A percentile compares a stretch with the other conserved stretches of the same genome.
Conservation (phyloP, 2,329 filamentous ascomycete genomes). For the Pseudogymnoascus sp. region DNA sequence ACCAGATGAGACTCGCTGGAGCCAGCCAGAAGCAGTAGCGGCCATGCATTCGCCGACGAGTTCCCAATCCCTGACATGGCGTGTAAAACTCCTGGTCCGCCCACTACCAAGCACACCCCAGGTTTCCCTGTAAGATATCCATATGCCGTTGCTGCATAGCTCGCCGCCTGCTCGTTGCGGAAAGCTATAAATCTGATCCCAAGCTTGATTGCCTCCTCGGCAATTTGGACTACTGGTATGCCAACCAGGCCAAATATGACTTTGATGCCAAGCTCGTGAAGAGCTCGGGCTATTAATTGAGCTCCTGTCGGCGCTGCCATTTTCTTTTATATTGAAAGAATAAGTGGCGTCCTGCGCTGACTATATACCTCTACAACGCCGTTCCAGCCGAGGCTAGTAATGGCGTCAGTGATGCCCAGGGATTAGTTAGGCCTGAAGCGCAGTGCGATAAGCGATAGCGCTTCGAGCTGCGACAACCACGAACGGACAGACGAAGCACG, state of each 20-base stretch:
- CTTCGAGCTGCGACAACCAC: constrained; percentile 2
- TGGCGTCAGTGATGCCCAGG: constrained; percentile 5
- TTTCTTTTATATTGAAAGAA: constrained; percentile 4
- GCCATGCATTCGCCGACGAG: constrained; percentile 46
- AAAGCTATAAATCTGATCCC: constrained; percentile 52
- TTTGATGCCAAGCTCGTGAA: constrained; percentile 24
- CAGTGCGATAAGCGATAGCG: constrained; percentile 5
- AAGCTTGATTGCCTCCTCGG: constrained; percentile 47
- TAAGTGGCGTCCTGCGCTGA: constrained; percentile 1
- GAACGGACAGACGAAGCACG: constrained; percentile 5
- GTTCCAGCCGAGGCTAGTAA: not conserved
- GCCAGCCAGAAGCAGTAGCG: constrained; percentile 46
- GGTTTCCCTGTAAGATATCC: constrained; percentile 49
- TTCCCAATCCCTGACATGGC: constrained; percentile 49
- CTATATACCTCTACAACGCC: not conserved
- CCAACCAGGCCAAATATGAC: constrained; percentile 27
- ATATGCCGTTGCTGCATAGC: constrained; percentile 51
- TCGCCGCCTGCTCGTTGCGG: constrained; percentile 51
- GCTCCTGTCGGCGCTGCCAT: constrained; percentile 18
- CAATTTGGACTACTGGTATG: constrained; percentile 46
- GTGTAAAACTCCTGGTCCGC: constrained; percentile 51
- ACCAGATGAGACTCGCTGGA: constrained; percentile 44
- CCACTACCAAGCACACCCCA: constrained; percentile 51
- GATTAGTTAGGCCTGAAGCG: constrained; percentile 2
- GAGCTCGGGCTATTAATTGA: constrained; percentile 22